Base-by-base conservation (phyloP, 768 basidiomycete genomes). In the Gloeostereum incarnatum region DNA sequence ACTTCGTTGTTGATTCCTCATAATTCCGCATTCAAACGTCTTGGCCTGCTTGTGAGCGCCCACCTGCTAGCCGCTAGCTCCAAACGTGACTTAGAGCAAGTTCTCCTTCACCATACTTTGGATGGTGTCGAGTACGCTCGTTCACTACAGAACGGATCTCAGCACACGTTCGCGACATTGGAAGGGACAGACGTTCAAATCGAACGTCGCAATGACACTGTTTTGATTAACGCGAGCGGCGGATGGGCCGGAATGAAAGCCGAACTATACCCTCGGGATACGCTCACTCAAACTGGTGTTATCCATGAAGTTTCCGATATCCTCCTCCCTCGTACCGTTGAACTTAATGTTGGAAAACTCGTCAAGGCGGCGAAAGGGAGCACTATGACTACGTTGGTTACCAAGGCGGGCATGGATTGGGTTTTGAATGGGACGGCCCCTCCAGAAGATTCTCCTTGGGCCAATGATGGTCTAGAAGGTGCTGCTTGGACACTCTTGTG, bases 331-430 rank as follows among this genome's bases (percentile, higher is more conserved):
- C 78, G 91, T 14, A 79, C 85, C 7, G 79, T 98, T 31, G 65
- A 90, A 31, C 63, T 99, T 44, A 91, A 81, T 4, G 64, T 93
- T 22, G 87, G 78, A n/a, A 98, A 97, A 57, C 70, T 99, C 22
- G 69, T 92, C 48, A 79, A 77, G 49, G 94, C 93, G 3, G 88
- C 88, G 16, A 85, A 88, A 55, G 88, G 81, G 30, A 78, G 71
- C 22, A 96, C 86, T 3, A 97, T 99, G 92, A 65, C 73, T 16
- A 86, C 79, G 22, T 56, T 99, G 51, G 69, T 96, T 42, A 64
- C 71, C 40, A 85, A 83, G 49, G 90, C 88, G 1, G 90, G 90
- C 7, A 74, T 96, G 42, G 84, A 82, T 25, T 97, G 93, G 92
- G 61, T 96, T 25, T 61, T 97, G 39, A 81, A 97, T 46, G 94